Conservation (phyloP, 768 basidiomycete genomes). For the Auricularia sp. region DNA sequence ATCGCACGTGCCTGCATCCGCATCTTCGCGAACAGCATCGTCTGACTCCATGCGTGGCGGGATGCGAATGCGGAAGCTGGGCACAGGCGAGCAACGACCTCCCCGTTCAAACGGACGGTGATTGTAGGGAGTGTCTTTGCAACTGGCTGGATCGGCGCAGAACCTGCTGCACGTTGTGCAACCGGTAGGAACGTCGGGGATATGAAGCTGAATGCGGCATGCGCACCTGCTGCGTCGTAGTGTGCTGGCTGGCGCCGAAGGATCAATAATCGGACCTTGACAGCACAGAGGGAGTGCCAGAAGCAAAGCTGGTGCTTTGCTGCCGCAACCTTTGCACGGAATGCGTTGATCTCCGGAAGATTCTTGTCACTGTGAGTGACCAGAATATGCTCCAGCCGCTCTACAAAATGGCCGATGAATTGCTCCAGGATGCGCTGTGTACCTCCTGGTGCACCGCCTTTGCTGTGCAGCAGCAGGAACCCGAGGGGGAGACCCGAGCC, state of each 20-base stretch:
- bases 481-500: conserved; percentile 26
- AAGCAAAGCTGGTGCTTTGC: conserved; percentile 31
- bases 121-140: conserved; percentile 1
- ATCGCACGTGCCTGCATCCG: too few species aligned
- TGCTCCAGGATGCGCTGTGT: conserved; percentile 19
- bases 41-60: too few species aligned
- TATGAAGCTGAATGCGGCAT: conserved; percentile 18
- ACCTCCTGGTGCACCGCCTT: conserved; percentile 11
- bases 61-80: too few species aligned
- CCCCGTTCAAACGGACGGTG: conserved; percentile 8
- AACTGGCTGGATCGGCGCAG: neutral
- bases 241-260: conserved; percentile 15
- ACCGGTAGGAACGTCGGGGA: conserved; percentile 18
- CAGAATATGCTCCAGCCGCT: conserved; percentile 15
- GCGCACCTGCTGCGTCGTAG: conserved; percentile 20
- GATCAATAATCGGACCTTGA: conserved; percentile 22
- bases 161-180: neutral
- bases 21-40: too few species aligned
- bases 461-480: conserved; percentile 16
- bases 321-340: conserved; percentile 14
- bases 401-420: conserved; percentile 17
- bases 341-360: conserved; percentile 25
- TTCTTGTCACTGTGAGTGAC: conserved; percentile 26
- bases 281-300: conserved; percentile 4
- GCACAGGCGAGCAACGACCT: conserved; percentile 4